Evolutionary conservation across 1,284 basidiomycete genomes (phyloP).

Genomic region (Spongispora temasekensis): DNA sequence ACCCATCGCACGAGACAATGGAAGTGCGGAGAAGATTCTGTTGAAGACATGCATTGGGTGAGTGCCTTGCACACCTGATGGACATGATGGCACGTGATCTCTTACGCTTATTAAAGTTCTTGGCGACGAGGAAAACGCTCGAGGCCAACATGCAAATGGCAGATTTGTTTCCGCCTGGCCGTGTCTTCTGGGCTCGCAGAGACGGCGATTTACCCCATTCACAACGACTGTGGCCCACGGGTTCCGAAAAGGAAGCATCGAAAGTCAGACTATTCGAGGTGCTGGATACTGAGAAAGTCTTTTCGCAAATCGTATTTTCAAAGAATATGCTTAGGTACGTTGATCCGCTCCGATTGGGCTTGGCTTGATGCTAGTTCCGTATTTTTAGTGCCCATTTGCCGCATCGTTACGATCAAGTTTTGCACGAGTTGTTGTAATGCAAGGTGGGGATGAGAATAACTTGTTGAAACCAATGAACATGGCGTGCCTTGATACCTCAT

Average conservation of each 20-base stretch:
- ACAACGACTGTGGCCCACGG: conserved; percentile 21
- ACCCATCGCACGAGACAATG: conserved; percentile 58
- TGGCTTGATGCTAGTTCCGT: neutral
- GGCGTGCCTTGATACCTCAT: conserved; percentile 14
- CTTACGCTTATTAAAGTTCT: conserved; percentile 49
- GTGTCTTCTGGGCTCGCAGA: conserved; percentile 76
- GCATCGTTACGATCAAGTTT: conserved; percentile 62
- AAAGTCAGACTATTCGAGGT: conserved; percentile 73
- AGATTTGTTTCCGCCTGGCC: conserved; percentile 77
- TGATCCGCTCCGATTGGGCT: neutral
- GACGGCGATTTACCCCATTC: conserved; percentile 63
- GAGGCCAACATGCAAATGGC: conserved; percentile 83
- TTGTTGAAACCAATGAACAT: conserved; percentile 2
- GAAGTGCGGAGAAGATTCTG: conserved; percentile 54
- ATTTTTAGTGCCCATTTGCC: conserved; percentile 61
- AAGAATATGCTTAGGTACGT: conserved; percentile 76
- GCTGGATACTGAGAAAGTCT: conserved; percentile 70
- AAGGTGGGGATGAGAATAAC: conserved; percentile 1
- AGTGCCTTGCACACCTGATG: conserved; percentile 20
- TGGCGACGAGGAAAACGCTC: conserved; percentile 77
- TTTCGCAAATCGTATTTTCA: conserved; percentile 79
- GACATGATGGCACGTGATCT: conserved; percentile 5
- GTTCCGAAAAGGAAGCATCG: conserved; percentile 33
- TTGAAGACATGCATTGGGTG: conserved; percentile 69
- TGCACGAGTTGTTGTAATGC: conserved; percentile 60